Base-by-base conservation (phyloP, 2,329 filamentous ascomycete species). In the Colletotrichum agaves region DNA sequence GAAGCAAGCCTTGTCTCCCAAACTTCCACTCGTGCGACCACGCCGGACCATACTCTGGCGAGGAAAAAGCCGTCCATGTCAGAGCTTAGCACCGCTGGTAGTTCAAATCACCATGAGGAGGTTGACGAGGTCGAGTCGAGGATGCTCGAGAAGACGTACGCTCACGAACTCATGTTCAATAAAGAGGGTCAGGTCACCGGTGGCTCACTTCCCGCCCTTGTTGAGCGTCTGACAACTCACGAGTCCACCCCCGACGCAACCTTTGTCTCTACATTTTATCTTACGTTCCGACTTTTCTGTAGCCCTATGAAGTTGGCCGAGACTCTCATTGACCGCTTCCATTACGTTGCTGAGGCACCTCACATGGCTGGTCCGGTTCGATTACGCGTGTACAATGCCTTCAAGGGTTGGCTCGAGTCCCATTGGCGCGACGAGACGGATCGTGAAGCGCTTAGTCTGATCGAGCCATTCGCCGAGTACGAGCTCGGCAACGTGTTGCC, bases 341-440 rank as follows among this genome's bases (percentile, higher is more conserved):
- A 98, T 67, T 97, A 98, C 73, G 91, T 97, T 41, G 91, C 89
- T 12, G 91, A 96, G 67, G 92, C 90, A 53, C 88, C 90, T 21
- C 87, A 90, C 66, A 70, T 94, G 70, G 90, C 94, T 21, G 87
- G 85, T 3, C 93, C 95, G 0, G 95, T 98, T 21, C 90, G 94
- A 57, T 83, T 99, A 53, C 89, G 96, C 58, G 93, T 98, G 1
- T 98, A 97, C 83, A 98, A 99, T 76, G 91, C 94, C 63, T 93
- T 99, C 85, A 99, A 99, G 79, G 92, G 93, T 46, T 99, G 96
- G 96, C 83, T 99, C 19, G 96, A 98, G 81, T 96, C 92, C 6
- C 94, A 99, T 79, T 99, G 96, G 95, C 89, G 92, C 53, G 89
- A 93, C 70, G 89, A 93, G 67, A 89, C 90, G 11, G 96, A 99